Evolutionary conservation across 805 yeast genomes (phyloP).

Genomic region (Nakazawaea ernobii): DNA sequence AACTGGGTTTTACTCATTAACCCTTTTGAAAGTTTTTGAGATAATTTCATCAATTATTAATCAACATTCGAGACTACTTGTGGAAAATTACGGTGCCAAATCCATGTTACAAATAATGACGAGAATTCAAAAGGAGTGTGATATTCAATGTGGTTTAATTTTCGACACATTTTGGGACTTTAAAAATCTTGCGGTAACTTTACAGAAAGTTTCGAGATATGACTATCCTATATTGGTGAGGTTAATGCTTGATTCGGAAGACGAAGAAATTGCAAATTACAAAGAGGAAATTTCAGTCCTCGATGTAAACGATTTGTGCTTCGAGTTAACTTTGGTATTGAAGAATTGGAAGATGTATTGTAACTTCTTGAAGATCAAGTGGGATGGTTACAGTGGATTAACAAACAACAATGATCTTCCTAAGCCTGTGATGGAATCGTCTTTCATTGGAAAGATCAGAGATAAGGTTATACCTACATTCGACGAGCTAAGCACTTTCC

Average conservation of each 20-base stretch:
- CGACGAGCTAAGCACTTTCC: slow-evolving; percentile 58
- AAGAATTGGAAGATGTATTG: slow-evolving; percentile 83
- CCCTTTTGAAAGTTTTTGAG: slow-evolving; percentile 68
- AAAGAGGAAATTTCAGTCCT: slow-evolving; percentile 44
- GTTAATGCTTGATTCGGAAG: slow-evolving; percentile 23
- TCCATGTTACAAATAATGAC: slow-evolving; percentile 65
- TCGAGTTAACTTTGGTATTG: slow-evolving; percentile 70
- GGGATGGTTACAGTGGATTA: slow-evolving; percentile 40
- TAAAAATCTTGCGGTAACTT: slow-evolving; percentile 48
- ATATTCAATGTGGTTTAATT: slow-evolving; percentile 86
- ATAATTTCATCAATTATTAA: slow-evolving; percentile 77
- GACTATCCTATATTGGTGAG: slow-evolving; percentile 41
- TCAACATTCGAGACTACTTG: slow-evolving; percentile 80
- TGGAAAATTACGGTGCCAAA: slow-evolving; percentile 59
- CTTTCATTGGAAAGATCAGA: slow-evolving; percentile 50
- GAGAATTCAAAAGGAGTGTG: slow-evolving; percentile 80
- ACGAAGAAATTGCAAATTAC: slow-evolving; percentile 25
- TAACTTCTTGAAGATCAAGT: slow-evolving; percentile 63
- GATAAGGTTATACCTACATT: slow-evolving; percentile 53
- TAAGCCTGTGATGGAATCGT: slow-evolving; percentile 44
- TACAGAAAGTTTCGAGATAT: slow-evolving; percentile 53
- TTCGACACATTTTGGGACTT: slow-evolving; percentile 81
- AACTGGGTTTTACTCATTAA: slow-evolving; percentile 52
- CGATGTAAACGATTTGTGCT: slow-evolving; percentile 58
- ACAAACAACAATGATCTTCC: slow-evolving; percentile 33